Evolutionary conservation across 441 rosid genomes (phyloP), one percentile per base, ranked within the genome.

Genomic region (Arabidopsis hybrid): DNA sequence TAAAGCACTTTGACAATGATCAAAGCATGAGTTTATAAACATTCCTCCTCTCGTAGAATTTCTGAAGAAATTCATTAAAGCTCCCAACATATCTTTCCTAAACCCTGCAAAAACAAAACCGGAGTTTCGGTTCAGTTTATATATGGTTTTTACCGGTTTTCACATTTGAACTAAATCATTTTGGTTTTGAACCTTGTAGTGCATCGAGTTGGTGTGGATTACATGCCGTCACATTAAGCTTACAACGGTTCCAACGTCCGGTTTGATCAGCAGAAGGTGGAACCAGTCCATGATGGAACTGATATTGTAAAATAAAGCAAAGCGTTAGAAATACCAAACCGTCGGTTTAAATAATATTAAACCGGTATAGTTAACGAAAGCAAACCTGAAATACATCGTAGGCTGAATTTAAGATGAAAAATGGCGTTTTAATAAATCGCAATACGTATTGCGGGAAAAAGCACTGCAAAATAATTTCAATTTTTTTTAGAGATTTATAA

Each of bases 1-100:
- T 29, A 73, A 63, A 79, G 89, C 88, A 50, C 95, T 89, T 74
- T 89, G 92, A 79, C 95, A 89, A 81, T 89, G 95, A 79, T 88
- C 90, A 34, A 89, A 87, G 70, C 95, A 89, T 13, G 95, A 85
- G 69, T 87, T 87, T 76, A 89, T 76, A 71, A 80, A 89, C 88
- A 89, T 85, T 36, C 95, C 95, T 21, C 83, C 89, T 65, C 83
- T 70, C n/a, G 65, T 60, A 14, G 89, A 83, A 65, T 73, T 57
- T 52, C 36, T 67, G 18, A 72, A 76, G 74, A 86, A 87, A 34
- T 72, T 53, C 57, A 66, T 56, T 17, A 87, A 56, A 31, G 85
- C 81, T 65, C 31, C 67, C 61, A 89, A 72, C 95, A 89, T 87
- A 72, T 84, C 83, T 45, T 29, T 74, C 82, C 95, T 81, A 68